Conservation (phyloP, 495 filamentous ascomycete species). For the Lentithecium fluviatile region DNA sequence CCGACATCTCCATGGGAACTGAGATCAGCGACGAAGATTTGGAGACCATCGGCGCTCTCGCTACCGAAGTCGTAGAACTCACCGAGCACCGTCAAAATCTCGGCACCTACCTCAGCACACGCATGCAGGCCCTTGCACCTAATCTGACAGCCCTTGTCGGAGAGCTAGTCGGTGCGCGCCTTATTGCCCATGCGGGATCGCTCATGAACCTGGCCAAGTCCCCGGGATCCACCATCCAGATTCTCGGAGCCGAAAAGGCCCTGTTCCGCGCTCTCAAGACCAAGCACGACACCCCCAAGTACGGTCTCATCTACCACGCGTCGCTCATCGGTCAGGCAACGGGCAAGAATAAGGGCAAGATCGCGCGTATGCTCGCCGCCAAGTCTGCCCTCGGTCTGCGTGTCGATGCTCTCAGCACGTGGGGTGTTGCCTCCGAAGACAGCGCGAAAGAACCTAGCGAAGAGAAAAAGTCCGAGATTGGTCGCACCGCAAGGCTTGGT, state of each 20-base stretch:
- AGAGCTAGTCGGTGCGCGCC: conserved; percentile 88
- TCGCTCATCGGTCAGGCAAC: conserved; percentile 94
- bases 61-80: conserved; percentile 88
- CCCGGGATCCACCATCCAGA: conserved; percentile 93
- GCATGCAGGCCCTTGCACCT: conserved; percentile 96
- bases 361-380: conserved; percentile 90
- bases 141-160: conserved; percentile 94
- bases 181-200: conserved; percentile 94
- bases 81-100: conserved; percentile 87
- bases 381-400: conserved; percentile 91
- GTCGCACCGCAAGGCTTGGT: conserved; percentile 68
- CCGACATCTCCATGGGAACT: conserved; percentile 97
- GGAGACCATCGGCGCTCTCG: conserved; percentile 83
- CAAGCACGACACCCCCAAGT: conserved; percentile 99
- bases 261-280: conserved; percentile 98
- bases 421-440: conserved; percentile 57
- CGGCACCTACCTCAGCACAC: conserved; percentile 80
- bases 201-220: conserved; percentile 95
- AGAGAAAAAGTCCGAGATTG: conserved; percentile 77
- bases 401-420: conserved; percentile 85
- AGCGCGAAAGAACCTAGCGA: conserved; percentile 73
- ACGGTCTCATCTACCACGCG: conserved; percentile 97
- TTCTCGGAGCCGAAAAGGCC: conserved; percentile 97
- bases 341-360: conserved; percentile 98
- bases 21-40: conserved; percentile 89